Base-by-base conservation (phyloP, 148 eudicot genomes). In the Euryodendron excelsum region DNA sequence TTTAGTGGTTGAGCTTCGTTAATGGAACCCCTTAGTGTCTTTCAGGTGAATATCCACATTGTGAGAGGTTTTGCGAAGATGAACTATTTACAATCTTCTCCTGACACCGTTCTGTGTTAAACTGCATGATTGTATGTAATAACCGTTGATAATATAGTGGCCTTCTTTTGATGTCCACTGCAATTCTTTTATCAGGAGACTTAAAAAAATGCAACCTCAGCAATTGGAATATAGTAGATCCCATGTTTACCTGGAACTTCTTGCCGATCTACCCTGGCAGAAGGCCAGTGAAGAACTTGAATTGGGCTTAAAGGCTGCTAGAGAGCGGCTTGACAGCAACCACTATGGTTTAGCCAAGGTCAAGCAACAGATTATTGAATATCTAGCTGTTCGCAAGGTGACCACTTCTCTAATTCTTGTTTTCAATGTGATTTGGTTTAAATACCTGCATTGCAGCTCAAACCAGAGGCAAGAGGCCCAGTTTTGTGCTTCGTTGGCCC, bases 121-220 rank as follows among this genome's bases (percentile, higher is more conserved):
- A 44, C 53, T 74, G 63, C 50, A 44, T 67, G 34, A 55, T 67
- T 55, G n/a, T n/a, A n/a, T n/a, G n/a, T n/a, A n/a, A n/a, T n/a
- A n/a, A n/a, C n/a, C n/a, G n/a, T 71, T 72, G 56, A 0, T 33
- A 30, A 72, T 44, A n/a, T 66, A 69, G 75, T 55, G 67, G 79
- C 65, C 75, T 79, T 53, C 75, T 77, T 74, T 55, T 78, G 56
- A 78, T 45, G 74, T 77, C 21, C 27, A 73, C 72, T 75, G 48
- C 36, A 70, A 79, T 85, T 85, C 60, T 55, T 84, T 73, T 77
- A 47, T 20, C 94, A 96, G 99, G 99, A 92, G 97, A 85, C 94
- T 96, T 20, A 96, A 96, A 85, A 96, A 96, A 81, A 96, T 96
- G 98, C 99, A 96, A 88, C 98, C 99, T 80, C 99, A 96, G 85